These are phyloP conservation scores for Setaria viridis DNA, from an alignment of 202 grass and related monocot genomes.

Conservation along the genomic window DNA sequence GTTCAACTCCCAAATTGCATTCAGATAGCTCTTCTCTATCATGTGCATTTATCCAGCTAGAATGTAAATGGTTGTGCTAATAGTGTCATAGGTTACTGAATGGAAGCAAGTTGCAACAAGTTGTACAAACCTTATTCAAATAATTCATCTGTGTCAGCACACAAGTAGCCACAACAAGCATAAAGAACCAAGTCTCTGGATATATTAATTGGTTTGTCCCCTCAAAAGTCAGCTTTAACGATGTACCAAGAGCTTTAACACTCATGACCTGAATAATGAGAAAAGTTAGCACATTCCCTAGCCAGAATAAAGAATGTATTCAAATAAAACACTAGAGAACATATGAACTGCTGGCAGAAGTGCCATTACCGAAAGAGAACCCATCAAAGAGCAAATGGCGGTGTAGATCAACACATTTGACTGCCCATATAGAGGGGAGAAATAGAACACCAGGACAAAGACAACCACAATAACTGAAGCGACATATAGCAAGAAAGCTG, in stretches of 20 bases:
- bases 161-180: conserved; percentile 86
- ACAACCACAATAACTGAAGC: conserved; percentile 85
- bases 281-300: conserved; percentile 14
- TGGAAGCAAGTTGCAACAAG: background rate
- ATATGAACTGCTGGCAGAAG: conserved; percentile 11
- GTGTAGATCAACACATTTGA: conserved; percentile 93
- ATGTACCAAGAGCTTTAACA: conserved; percentile 97
- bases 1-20: background rate
- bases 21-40: conserved; percentile 15
- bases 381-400: conserved; percentile 98
- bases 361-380: conserved; percentile 88
- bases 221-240: conserved; percentile 93
- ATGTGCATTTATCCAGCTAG: conserved; percentile 2
- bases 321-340: background rate
- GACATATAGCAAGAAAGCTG: conserved; percentile 97
- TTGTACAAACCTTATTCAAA: conserved; percentile 84
- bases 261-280: conserved; percentile 84
- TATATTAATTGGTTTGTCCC: conserved; percentile 90
- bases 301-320: background rate
- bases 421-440: conserved; percentile 82
- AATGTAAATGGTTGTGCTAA: background rate
- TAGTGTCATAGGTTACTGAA: background rate
- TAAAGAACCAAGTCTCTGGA: conserved; percentile 95
- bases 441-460: conserved; percentile 88
- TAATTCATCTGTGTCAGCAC: conserved; percentile 99